Percentiles rank a stretch among this genome's conserved stretches.
phyloP scores from a whole-genome alignment of 768 basidiomycete genomes.

The Russula earlei region DNA sequence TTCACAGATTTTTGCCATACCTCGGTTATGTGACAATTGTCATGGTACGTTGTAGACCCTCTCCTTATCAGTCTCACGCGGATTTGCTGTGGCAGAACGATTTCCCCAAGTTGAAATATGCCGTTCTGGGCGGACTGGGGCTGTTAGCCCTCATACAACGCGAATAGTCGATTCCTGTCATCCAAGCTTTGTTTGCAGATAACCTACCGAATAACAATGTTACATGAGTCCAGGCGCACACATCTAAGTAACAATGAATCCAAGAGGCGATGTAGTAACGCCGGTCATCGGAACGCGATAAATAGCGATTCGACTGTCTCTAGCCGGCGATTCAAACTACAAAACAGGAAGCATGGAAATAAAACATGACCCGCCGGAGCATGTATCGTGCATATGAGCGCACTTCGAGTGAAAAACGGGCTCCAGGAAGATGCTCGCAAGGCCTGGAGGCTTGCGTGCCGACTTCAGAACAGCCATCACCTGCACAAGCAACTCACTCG shows the following conservation, averaged over 20 bases:
- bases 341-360: background rate
- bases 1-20: conserved; percentile 30
- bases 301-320: conserved; percentile 95
- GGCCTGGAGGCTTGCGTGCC: conserved; percentile 54
- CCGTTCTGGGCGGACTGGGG: conserved; percentile 72
- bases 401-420: conserved; percentile 25
- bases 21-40: conserved; percentile 95
- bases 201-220: background rate
- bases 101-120: conserved; percentile 92
- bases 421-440: conserved; percentile 83
- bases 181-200: background rate
- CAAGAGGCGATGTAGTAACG: no score
- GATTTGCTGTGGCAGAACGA: conserved; percentile 54
- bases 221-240: no score
- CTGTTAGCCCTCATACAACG: conserved; percentile 76
- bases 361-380: conserved; percentile 45
- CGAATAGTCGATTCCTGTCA: conserved; percentile 39
- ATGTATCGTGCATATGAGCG: conserved; percentile 81
- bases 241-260: no score
- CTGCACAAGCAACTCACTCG: conserved; percentile 24
- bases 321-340: conserved; percentile 38
- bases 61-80: background rate
- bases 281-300: conserved; percentile 81
- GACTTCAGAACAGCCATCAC: conserved; percentile 64
- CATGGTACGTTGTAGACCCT: conserved; percentile 52